These are phyloP conservation scores for Colletotrichum filicis DNA, from an alignment of 2,329 filamentous ascomycete species.

Conservation along the genomic window DNA sequence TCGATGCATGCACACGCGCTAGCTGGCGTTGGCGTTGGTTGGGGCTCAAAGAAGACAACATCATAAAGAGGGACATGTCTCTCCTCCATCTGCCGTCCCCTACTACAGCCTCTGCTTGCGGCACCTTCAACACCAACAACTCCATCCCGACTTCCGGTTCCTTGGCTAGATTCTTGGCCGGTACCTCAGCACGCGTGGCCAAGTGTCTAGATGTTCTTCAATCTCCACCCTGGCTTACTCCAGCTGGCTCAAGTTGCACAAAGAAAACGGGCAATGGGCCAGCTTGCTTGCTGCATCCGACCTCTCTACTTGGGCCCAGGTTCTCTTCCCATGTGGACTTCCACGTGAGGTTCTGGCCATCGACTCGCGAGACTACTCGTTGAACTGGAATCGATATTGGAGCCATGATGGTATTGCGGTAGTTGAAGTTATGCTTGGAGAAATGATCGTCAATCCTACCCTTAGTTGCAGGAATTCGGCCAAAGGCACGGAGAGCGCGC, in stretches of 20 bases:
- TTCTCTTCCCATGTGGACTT: conserved; percentile 10
- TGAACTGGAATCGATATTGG: neutral
- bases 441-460: neutral
- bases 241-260: conserved; percentile 2
- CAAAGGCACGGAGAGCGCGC: neutral
- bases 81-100: conserved; percentile 12
- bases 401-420: neutral
- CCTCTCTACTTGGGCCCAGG: neutral
- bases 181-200: conserved; percentile 15
- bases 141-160: neutral
- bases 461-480: neutral
- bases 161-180: conserved; percentile 13
- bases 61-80: conserved; percentile 17
- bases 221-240: neutral
- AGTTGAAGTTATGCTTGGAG: neutral
- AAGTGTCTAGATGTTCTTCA: conserved; percentile 14
- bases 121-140: neutral
- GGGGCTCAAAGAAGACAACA: conserved; percentile 13
- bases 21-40: conserved; percentile 17
- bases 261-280: conserved; percentile 2
- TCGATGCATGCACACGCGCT: conserved; percentile 16
- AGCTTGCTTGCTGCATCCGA: conserved; percentile 22
- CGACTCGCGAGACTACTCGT: neutral
- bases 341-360: conserved; percentile 21
- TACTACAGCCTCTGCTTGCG: conserved; percentile 20